Evolutionary conservation across 2,329 filamentous ascomycete species (phyloP), one percentile per base, ranked within the genome.

Genomic region (Pseudovirgaria hyperparasitica): DNA sequence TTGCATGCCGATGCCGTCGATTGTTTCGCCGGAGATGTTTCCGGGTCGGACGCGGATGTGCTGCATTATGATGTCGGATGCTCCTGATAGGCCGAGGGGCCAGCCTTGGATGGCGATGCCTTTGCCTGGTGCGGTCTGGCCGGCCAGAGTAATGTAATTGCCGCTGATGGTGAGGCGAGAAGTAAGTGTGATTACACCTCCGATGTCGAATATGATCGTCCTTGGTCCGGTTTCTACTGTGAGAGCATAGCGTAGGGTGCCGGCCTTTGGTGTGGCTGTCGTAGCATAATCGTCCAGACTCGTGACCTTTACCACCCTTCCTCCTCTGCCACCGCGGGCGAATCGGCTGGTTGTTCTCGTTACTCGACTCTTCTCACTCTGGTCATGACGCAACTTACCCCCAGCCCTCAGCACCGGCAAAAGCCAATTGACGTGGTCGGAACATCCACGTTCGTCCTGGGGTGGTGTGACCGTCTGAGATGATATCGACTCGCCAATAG

Each of bases 341-440:
- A 35, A 43, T 19, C 51, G 40, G 28, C 19, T 20, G 19, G n/a
- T 8, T 8, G 8, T 8, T 8, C 8, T 20, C 19, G n/a, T 8
- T 20, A 8, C n/a, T 8, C 8, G 19, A 8, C 19, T 20, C 8
- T 8, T 8, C 19, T 20, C 8, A n/a, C 19, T 20, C 19, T n/a
- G n/a, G n/a, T n/a, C n/a, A n/a, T n/a, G n/a, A 20, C 19, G 8
- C 8, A 20, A 20, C 19, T 20, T 20, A 20, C 10, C 49, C 49
- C 22, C 40, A 53, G 0, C 53, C 53, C 24, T 56, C 50, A n/a
- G 53, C 53, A 4, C 49, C 53, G 3, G 51, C 52, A 13, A 57
- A 57, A 1, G 53, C 52, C 6, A 55, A 39, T 22, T 52, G 50
- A 3, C 45, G 46, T 3, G 37, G 29, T 17, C 48, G 41, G 30